Base-by-base conservation (phyloP, 768 basidiomycete species). In the Porpolomopsis calyptriformis region DNA sequence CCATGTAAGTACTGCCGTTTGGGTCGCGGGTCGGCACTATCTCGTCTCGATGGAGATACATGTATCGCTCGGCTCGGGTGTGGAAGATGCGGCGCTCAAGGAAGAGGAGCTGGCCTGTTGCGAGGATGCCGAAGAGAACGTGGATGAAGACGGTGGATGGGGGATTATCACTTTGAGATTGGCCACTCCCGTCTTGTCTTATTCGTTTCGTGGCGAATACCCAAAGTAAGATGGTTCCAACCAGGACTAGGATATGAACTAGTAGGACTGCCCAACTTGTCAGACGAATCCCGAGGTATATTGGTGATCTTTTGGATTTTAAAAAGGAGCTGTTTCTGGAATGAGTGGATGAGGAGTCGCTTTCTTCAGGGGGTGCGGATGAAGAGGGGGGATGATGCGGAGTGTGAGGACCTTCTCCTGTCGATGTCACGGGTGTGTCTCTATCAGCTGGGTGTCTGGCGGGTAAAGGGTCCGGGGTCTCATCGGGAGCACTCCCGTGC, bases 1-100 rank as follows among this genome's bases (percentile, higher is more conserved):
- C 70, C 33, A 78, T 62, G 23, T 52, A 53, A 5, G 62, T 56
- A 45, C 60, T 62, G 43, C 51, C 52, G 19, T 53, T 52, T 47
- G 57, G 52, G 40, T 68, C 58, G 43, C 65, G 62, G n/a, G 63
- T 60, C 31, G 75, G 73, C 14, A 75, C 58, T 31, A 71, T 62
- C 45, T 74, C 70, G n/a, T 77, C 80, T 2, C 78, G 77, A 55
- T 83, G 78, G 6, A 74, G 47, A 58, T 73, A 67, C 10, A 61
- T 64, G 56, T 78, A 82, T 45, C 81, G 68, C 57, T 86, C 76
- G 4, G 76, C 81, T 40, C 82, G 79, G n/a, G 80, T 56, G n/a
- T 71, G 71, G 59, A 70, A 84, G 27, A 83, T 46, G 10, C 73
- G 66, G 20, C 83, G 75, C 58, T 86, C 82, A 48, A 85, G 49